A percentile compares a stretch with the other conserved stretches of the same genome.
These are phyloP conservation scores for Cladosporium sp. DNA, from an alignment of 2,329 filamentous ascomycete species.

Conservation along the genomic window DNA sequence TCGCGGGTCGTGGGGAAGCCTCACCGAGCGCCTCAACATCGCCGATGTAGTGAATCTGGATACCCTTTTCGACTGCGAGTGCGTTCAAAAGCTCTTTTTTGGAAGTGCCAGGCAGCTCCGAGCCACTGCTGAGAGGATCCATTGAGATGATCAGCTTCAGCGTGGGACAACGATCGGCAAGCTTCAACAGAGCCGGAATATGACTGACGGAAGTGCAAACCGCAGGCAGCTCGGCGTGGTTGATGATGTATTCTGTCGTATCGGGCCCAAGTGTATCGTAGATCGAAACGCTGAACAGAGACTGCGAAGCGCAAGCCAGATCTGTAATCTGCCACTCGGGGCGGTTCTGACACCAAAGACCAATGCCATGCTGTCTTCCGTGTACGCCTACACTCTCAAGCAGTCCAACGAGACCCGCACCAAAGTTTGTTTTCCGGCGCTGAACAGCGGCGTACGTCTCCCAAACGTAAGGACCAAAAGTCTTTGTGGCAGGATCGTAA, in stretches of 20 bases:
- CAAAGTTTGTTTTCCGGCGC: slow-evolving; percentile 75
- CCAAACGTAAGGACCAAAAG: slow-evolving; percentile 77
- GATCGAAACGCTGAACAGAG: slow-evolving; percentile 83
- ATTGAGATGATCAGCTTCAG: slow-evolving; percentile 86
- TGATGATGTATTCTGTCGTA: slow-evolving; percentile 91
- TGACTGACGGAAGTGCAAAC: slow-evolving; percentile 77
- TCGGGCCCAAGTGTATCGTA: slow-evolving; percentile 95
- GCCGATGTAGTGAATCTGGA: slow-evolving; percentile 72
- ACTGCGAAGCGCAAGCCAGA: slow-evolving; percentile 80
- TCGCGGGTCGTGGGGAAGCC: slow-evolving; percentile 64
- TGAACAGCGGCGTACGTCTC: slow-evolving; percentile 76
- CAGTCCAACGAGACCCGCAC: slow-evolving; percentile 77
- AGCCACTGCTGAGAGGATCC: slow-evolving; percentile 72
- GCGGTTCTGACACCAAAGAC: slow-evolving; percentile 82
- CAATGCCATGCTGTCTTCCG: slow-evolving; percentile 66
- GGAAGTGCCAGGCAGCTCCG: slow-evolving; percentile 67
- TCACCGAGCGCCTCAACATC: slow-evolving; percentile 80
- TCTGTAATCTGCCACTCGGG: slow-evolving; percentile 89
- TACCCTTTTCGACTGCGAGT: slow-evolving; percentile 68
- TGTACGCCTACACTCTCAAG: slow-evolving; percentile 68
- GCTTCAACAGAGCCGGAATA: slow-evolving; percentile 74
- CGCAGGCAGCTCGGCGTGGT: slow-evolving; percentile 72
- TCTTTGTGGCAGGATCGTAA: slow-evolving; percentile 70
- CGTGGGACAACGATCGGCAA: slow-evolving; percentile 69
- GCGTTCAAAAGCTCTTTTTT: slow-evolving; percentile 75